Evolutionary conservation across 2,329 filamentous ascomycete genomes (phyloP), one percentile per base, ranked within the genome.

Genomic region (Amylocarpus encephaloides): DNA sequence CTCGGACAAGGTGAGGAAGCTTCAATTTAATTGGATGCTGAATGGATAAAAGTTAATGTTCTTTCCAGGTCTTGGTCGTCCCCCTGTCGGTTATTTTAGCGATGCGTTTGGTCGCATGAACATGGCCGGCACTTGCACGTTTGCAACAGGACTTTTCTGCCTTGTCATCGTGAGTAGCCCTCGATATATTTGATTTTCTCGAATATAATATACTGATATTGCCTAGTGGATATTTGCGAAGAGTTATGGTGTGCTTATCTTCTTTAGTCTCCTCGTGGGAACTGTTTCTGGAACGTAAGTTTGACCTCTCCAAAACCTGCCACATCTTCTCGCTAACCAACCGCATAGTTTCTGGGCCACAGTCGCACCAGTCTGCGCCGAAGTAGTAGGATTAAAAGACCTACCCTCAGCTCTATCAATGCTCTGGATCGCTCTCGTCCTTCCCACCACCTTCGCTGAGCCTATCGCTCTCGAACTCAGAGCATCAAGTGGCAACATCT

Each of bases 61-160:
- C 11, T 6, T 16, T 15, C 1, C 48, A 62, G 85, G 76, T 1
- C 53, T 90, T 10, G 87, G 87, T 1, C 73, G 87, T 11, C 86
- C 86, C 1, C 67, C 83, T 1, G 83, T 92, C 39, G 88, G 87
- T 0, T 80, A 86, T 50, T 83, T 83, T 51, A 86, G 81, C 50
- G 88, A 92, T 64, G 70, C 68, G 1, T 73, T 83, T 6, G 87
- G 88, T 0, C 75, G 86, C 10, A 77, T 92, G 58, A 91, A 92
- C 62, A 82, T 90, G 69, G 83, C 85, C 1, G 75, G 71, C 2
- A 63, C 78, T 0, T 80, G 82, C 64, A 88, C 85, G 0, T 76
- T 86, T 32, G 62, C 83, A 2, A 77, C 78, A 1, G 83, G 79
- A 6, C 52, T 90, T 1, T 78, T 86, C 33, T 77, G 79, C 34